These are phyloP conservation scores for Pseudocercospora cruenta DNA, from an alignment of 2,329 filamentous ascomycete species.

Conservation along the genomic window DNA sequence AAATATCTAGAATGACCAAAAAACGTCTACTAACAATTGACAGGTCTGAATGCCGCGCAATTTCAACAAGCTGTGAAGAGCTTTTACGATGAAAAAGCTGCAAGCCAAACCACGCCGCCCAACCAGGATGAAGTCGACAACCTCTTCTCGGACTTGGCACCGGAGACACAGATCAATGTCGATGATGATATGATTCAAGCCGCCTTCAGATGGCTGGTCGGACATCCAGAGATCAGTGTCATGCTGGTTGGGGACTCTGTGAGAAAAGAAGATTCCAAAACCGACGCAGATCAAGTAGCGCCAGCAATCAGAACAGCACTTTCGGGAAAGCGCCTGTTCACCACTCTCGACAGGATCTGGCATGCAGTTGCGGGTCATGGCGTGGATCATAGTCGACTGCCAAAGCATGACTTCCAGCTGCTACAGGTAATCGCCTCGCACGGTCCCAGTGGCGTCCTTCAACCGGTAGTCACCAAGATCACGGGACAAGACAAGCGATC, in stretches of 20 bases:
- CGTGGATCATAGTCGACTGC: conserved; percentile 58
- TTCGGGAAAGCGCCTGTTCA: conserved; percentile 47
- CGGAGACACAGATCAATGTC: conserved; percentile 36
- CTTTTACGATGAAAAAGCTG: conserved; percentile 41
- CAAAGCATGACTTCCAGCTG: conserved; percentile 58
- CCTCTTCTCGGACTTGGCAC: conserved; percentile 33
- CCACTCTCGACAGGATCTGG: conserved; percentile 62
- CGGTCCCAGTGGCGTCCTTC: conserved; percentile 59
- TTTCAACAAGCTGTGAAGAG: conserved; percentile 44
- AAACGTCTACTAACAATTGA: background rate
- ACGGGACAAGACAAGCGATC: conserved; percentile 69
- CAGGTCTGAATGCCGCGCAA: conserved; percentile 47
- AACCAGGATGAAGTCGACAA: conserved; percentile 20
- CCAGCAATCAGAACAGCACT: conserved; percentile 36
- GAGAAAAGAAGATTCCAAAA: conserved; percentile 45
- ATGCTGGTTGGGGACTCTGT: conserved; percentile 41
- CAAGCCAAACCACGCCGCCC: background rate
- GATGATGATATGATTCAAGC: conserved; percentile 57
- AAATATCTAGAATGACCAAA: background rate
- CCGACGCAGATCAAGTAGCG: conserved; percentile 42
- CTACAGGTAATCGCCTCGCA: conserved; percentile 62
- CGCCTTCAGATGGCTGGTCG: conserved; percentile 61
- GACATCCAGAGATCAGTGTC: conserved; percentile 57
- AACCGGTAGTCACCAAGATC: conserved; percentile 57
- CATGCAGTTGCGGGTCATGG: conserved; percentile 63